Evolutionary conservation across 202 grass and related monocot genomes (phyloP).

Genomic region (Zoysia matrella): DNA sequence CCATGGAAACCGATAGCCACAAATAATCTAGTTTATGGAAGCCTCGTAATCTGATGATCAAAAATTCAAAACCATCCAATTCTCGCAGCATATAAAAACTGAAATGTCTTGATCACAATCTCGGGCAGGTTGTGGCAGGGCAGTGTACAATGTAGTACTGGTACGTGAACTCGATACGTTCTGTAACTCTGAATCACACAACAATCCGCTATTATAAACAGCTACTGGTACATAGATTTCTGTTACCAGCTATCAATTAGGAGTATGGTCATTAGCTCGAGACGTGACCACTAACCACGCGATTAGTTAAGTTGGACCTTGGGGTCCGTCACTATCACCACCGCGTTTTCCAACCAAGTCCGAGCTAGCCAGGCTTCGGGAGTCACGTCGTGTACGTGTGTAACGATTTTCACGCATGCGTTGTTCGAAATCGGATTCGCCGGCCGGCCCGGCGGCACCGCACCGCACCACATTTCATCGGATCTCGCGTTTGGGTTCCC

Average conservation of each 20-base stretch:
- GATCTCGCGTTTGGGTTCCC: constrained; percentile 52
- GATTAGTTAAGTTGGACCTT: too few species aligned
- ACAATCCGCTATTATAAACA: too few species aligned
- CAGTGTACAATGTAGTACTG: too few species aligned
- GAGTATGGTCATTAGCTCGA: too few species aligned
- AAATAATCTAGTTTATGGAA: constrained; percentile 33
- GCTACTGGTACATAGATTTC: too few species aligned
- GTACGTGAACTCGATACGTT: too few species aligned
- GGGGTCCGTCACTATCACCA: too few species aligned
- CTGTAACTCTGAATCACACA: too few species aligned
- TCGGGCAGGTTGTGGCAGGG: background rate
- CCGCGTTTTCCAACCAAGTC: constrained; percentile 8
- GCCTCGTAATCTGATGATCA: constrained; percentile 13
- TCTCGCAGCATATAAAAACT: background rate
- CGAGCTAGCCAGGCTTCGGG: background rate
- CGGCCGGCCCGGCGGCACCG: constrained; percentile 34
- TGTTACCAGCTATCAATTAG: too few species aligned
- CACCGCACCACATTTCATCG: background rate
- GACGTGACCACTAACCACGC: too few species aligned
- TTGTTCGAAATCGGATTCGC: constrained; percentile 51
- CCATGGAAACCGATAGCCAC: constrained; percentile 35
- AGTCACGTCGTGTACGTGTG: constrained; percentile 2
- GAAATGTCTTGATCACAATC: constrained; percentile 5
- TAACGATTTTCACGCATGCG: constrained; percentile 30
- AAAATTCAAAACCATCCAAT: background rate